Evolutionary conservation across 192 early-diverging fungal genomes (phyloP), one percentile per base, ranked within the genome.

Genomic region (Umbelopsis isabellina): DNA sequence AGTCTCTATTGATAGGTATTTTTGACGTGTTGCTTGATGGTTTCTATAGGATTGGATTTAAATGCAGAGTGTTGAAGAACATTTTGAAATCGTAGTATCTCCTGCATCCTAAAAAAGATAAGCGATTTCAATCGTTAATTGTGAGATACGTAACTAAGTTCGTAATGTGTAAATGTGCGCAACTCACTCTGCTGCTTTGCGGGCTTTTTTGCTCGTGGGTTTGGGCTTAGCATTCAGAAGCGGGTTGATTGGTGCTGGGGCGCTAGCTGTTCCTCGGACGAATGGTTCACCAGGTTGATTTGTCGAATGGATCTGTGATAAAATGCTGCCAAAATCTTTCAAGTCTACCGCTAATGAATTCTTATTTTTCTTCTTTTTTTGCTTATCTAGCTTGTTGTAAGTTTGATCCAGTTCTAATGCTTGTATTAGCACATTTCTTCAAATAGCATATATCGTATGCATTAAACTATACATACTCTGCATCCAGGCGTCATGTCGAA

Each of bases 81-180:
- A 75, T 92, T 89, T 51, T 87, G 86, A 71, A 94, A 89, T 21
- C 92, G 83, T 53, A 86, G 79, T 44, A 92, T 90, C 65, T 94
- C 92, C 52, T 75, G 75, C 47, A 90, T 77, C 20, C 86, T 90
- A 67, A 46, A 21, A 22, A 49, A 16, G 18, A 13, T 21, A 6
- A 1, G 23, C 13, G 37, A 45, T 30, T 41, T 18, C 20, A 75
- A 21, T 46, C 41, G 37, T 66, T 6, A 74, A 11, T 18, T 18
- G 65, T 18, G n/a, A 23, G 11, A 35, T 18, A 35, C 23, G 30
- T 61, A 41, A 41, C 37, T 0, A 3, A 16, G 30, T 27, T 18
- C 21, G 27, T 55, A 22, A 12, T n/a, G 0, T 11, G 0, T 21
- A 9, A 30, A 33, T 30, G 23, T 15, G 30, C 4, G 7, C 4